A percentile compares a stretch with the other conserved stretches of the same genome.
phyloP scores from a whole-genome alignment of 176 grass and related monocot genomes.

The Ampelocalamus luodianensis region DNA sequence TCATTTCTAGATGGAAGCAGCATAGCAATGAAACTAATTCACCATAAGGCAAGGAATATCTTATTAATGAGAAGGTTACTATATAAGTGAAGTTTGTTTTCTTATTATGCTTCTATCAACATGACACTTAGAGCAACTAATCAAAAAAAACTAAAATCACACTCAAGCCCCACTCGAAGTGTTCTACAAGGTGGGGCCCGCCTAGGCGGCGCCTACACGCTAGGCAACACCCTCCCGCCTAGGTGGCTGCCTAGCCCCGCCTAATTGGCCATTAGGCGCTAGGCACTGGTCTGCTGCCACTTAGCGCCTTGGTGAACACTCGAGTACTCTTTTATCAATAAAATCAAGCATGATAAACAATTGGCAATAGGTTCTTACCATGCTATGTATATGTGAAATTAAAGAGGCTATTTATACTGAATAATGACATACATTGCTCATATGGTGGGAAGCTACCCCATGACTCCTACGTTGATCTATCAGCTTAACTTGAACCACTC shows the following conservation, averaged over 20 bases:
- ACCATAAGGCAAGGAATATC: not conserved
- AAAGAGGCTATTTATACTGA: not conserved
- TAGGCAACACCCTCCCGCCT: too few relatives aligned
- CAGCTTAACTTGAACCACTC: not conserved
- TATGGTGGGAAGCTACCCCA: not conserved
- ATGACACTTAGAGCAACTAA: not conserved
- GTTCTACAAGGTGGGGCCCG: too few relatives aligned
- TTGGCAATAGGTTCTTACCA: not conserved
- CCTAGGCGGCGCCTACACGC: too few relatives aligned
- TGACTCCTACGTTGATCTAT: not conserved
- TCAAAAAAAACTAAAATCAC: not conserved
- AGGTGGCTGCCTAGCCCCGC: too few relatives aligned
- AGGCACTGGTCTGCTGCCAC: too few relatives aligned
- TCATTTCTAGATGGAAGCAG: not conserved
- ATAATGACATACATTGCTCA: not conserved
- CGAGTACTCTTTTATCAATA: not conserved
- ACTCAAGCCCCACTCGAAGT: not conserved
- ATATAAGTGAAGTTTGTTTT: not conserved
- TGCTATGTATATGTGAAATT: slow-evolving; percentile 16
- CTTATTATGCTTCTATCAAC: not conserved
- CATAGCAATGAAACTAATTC: not conserved
- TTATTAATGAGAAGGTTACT: not conserved
- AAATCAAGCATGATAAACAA: not conserved
- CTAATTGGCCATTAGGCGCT: too few relatives aligned
- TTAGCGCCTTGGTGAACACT: too few relatives aligned